These are phyloP conservation scores for Lactifluus hygrophoroides DNA, from an alignment of 768 basidiomycete species.

Conservation along the genomic window DNA sequence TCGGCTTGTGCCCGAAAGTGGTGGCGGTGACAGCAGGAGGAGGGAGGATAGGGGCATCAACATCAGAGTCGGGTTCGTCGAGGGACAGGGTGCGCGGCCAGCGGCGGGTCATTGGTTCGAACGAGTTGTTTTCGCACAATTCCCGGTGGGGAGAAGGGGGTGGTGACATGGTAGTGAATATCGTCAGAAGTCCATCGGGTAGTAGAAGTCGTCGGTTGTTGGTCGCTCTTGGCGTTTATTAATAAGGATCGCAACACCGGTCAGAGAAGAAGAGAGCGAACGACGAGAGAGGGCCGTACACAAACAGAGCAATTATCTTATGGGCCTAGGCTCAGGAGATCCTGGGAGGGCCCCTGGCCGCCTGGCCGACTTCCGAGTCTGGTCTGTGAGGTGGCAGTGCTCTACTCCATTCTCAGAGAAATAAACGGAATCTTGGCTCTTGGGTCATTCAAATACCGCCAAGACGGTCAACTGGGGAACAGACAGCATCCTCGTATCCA, in stretches of 20 bases:
- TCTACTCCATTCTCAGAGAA: too few species aligned
- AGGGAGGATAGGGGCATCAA: conserved; percentile 9
- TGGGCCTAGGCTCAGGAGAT: too few species aligned
- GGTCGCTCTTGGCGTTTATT: neutral
- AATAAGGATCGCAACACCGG: neutral
- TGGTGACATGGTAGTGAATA: conserved; percentile 9
- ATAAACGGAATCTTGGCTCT: too few species aligned
- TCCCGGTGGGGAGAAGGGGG: neutral
- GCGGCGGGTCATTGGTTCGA: neutral
- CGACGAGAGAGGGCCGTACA: too few species aligned
- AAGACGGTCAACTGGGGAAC: too few species aligned
- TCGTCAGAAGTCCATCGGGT: conserved; percentile 17
- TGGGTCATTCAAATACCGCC: too few species aligned
- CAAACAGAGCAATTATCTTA: too few species aligned
- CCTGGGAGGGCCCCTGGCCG: too few species aligned
- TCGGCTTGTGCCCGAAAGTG: conserved; percentile 25
- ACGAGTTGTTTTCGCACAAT: neutral
- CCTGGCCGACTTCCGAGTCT: too few species aligned
- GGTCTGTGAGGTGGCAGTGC: too few species aligned
- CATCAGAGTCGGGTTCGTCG: neutral
- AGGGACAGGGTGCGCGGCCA: neutral
- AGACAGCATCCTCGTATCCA: too few species aligned
- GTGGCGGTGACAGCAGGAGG: conserved; percentile 14
- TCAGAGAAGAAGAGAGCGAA: too few species aligned
- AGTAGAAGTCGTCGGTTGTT: neutral